Evolutionary conservation across 257 asterid genomes (phyloP).

Genomic region (Nicotiana tabacum): DNA sequence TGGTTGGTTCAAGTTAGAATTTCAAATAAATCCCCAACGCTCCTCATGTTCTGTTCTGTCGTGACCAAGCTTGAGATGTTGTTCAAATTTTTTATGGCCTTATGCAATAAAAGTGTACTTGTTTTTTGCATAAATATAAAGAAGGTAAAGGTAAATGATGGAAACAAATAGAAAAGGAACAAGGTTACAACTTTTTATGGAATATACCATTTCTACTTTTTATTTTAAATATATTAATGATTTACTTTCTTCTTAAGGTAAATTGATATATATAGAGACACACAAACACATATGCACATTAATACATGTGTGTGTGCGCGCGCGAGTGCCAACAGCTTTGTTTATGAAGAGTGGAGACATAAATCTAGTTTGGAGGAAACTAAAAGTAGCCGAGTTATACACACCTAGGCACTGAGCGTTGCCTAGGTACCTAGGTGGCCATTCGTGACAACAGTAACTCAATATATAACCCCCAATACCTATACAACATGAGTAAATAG

Average conservation of each 20-base stretch:
- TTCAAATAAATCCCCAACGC: background rate
- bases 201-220: background rate
- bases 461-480: no score
- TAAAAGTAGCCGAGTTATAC: background rate
- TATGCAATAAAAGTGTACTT: background rate
- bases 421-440: background rate
- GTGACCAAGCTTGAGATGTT: background rate
- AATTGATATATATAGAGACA: background rate
- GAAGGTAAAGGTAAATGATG: background rate
- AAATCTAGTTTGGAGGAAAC: background rate
- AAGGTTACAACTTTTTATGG: background rate
- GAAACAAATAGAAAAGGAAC: background rate
- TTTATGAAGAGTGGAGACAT: background rate
- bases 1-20: background rate
- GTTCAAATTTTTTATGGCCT: background rate
- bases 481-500: no score
- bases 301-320: background rate
- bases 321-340: background rate
- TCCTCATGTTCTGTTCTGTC: conserved; percentile 6
- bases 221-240: background rate
- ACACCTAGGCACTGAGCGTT: background rate
- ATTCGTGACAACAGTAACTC: no score
- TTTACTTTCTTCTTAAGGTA: background rate
- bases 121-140: background rate
- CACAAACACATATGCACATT: background rate